phyloP scores from a whole-genome alignment of 768 basidiomycete species.

The Boletus barrowsii region DNA sequence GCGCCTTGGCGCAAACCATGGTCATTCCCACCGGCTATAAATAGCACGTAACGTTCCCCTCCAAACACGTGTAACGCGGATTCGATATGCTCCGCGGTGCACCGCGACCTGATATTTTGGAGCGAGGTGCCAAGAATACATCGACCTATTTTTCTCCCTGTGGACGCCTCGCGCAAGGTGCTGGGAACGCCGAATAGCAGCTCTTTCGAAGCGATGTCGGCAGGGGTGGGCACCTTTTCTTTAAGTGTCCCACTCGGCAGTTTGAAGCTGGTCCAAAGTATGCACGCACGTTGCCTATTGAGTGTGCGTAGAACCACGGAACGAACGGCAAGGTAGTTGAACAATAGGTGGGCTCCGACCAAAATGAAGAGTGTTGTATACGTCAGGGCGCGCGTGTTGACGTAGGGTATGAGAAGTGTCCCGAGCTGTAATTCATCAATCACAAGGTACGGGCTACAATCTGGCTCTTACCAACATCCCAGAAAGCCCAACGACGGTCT shows the following conservation, averaged over 20 bases:
- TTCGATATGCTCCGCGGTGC: constrained; percentile 13
- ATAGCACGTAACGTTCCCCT: constrained; percentile 51
- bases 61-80: constrained; percentile 39
- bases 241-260: constrained; percentile 5
- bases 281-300: constrained; percentile 55
- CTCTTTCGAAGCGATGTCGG: constrained; percentile 41
- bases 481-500: constrained; percentile 63
- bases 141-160: constrained; percentile 37
- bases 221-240: constrained; percentile 31
- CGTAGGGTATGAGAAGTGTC: constrained; percentile 53
- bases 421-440: constrained; percentile 44
- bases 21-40: constrained; percentile 33
- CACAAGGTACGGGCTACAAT: not conserved
- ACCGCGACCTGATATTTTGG: constrained; percentile 17
- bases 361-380: constrained; percentile 51
- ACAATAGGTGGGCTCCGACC: constrained; percentile 49
- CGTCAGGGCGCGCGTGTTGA: constrained; percentile 47
- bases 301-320: constrained; percentile 54
- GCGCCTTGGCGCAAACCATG: not conserved
- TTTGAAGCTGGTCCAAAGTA: constrained; percentile 44
- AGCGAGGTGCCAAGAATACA: constrained; percentile 53
- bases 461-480: constrained; percentile 58
- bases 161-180: constrained; percentile 36
- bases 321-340: constrained; percentile 61
- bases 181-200: constrained; percentile 42